These are phyloP conservation scores for Fusarium solani-melongenae DNA, from an alignment of 2,329 filamentous ascomycete genomes.

Conservation along the genomic window DNA sequence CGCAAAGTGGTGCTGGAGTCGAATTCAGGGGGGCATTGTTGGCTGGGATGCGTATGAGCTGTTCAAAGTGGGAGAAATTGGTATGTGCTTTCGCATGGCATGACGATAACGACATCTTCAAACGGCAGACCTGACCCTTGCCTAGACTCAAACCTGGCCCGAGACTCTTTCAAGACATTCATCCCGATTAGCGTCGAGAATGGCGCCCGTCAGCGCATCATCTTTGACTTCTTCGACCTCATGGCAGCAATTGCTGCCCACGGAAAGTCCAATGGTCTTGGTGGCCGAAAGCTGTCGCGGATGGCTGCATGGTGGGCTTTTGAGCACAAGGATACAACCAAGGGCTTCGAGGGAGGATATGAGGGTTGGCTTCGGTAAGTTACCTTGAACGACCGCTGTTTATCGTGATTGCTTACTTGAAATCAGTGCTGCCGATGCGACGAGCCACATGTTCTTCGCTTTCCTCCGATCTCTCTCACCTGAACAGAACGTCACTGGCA, in stretches of 20 bases:
- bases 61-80: slow-evolving; percentile 93
- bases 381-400: background rate
- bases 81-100: slow-evolving; percentile 55
- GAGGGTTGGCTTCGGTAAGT: slow-evolving; percentile 83
- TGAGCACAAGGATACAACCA: slow-evolving; percentile 86
- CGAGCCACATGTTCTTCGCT: slow-evolving; percentile 97
- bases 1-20: slow-evolving; percentile 98
- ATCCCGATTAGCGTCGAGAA: slow-evolving; percentile 94
- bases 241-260: slow-evolving; percentile 91
- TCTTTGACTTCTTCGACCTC: slow-evolving; percentile 96
- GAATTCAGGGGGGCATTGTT: slow-evolving; percentile 89
- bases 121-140: slow-evolving; percentile 28
- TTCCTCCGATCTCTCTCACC: slow-evolving; percentile 92
- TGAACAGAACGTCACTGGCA: slow-evolving; percentile 80
- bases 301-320: slow-evolving; percentile 99
- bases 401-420: slow-evolving; percentile 27
- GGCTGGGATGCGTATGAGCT: slow-evolving; percentile 98
- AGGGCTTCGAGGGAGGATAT: slow-evolving; percentile 95
- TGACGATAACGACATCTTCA: background rate
- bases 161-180: slow-evolving; percentile 95
- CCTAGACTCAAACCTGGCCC: slow-evolving; percentile 87
- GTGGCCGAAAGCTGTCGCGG: slow-evolving; percentile 91
- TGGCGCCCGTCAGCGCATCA: slow-evolving; percentile 84
- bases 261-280: slow-evolving; percentile 91
- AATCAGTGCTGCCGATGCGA: slow-evolving; percentile 87